phyloP scores from a whole-genome alignment of 805 yeast species.

The Ogataea henricii region DNA sequence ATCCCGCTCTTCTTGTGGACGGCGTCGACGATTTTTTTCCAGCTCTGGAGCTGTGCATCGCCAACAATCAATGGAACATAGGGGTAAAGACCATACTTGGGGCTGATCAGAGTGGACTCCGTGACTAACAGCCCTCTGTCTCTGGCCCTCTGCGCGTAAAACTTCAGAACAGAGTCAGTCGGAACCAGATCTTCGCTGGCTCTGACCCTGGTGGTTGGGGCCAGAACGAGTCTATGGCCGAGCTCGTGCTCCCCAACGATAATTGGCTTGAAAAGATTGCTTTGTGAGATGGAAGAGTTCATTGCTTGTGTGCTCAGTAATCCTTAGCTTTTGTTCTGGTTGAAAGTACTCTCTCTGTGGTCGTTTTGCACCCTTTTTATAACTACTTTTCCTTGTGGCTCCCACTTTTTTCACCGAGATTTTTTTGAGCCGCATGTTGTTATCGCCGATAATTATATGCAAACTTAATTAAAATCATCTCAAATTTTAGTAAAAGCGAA shows the following conservation, averaged over 20 bases:
- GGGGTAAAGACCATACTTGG: conserved; percentile 43
- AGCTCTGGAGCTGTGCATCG: conserved; percentile 45
- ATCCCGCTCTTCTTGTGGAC: conserved; percentile 51
- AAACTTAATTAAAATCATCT: no score
- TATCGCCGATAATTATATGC: no score
- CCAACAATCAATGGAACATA: conserved; percentile 51
- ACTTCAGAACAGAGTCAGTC: conserved; percentile 45
- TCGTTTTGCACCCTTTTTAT: no score
- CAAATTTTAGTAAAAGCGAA: no score
- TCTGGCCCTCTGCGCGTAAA: conserved; percentile 56
- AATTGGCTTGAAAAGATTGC: conserved; percentile 42
- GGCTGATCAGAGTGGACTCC: conserved; percentile 54
- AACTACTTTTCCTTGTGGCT: no score
- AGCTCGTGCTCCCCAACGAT: conserved; percentile 39
- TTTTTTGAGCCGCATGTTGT: no score
- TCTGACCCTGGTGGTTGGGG: conserved; percentile 53
- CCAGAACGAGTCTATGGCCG: conserved; percentile 43
- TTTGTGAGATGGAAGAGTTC: background rate
- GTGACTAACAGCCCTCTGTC: conserved; percentile 62
- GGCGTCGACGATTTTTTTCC: conserved; percentile 47
- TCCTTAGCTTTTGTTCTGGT: no score
- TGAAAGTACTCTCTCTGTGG: no score
- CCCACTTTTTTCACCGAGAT: no score
- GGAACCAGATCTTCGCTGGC: conserved; percentile 38
- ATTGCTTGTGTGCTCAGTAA: background rate